These are phyloP conservation scores for Nakaseomyces delphensis DNA, from an alignment of 1,139 yeast species.

Conservation along the genomic window DNA sequence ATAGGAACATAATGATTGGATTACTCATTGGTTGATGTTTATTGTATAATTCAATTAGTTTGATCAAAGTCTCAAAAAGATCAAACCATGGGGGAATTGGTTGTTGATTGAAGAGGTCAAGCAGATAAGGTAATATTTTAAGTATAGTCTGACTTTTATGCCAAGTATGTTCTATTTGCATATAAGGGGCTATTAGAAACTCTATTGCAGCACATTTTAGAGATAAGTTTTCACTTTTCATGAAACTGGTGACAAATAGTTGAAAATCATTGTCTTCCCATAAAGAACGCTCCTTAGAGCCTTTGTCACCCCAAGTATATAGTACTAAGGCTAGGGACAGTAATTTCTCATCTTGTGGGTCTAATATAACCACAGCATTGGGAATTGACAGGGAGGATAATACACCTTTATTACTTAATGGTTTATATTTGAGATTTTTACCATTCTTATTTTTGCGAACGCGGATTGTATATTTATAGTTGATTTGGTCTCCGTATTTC, in stretches of 20 bases:
- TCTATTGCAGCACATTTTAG: slow-evolving; percentile 22
- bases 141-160: slow-evolving; percentile 14
- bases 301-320: slow-evolving; percentile 10
- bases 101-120: slow-evolving; percentile 21
- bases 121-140: slow-evolving; percentile 23
- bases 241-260: slow-evolving; percentile 19
- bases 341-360: slow-evolving; percentile 18
- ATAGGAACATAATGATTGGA: slow-evolving; percentile 21
- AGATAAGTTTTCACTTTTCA: slow-evolving; percentile 18
- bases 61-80: slow-evolving; percentile 22
- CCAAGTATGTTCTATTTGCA: slow-evolving; percentile 13
- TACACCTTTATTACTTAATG: slow-evolving; percentile 16
- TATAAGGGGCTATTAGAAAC: slow-evolving; percentile 19
- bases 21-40: slow-evolving; percentile 22
- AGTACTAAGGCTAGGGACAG: slow-evolving; percentile 17
- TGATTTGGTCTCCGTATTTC: slow-evolving; percentile 17
- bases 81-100: slow-evolving; percentile 29
- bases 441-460: slow-evolving; percentile 8
- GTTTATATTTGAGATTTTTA: slow-evolving; percentile 12
- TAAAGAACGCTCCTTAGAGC: slow-evolving; percentile 6
- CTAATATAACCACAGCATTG: slow-evolving; percentile 18
- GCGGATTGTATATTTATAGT: slow-evolving; percentile 18
- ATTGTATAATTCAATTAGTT: slow-evolving; percentile 21
- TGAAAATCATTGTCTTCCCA: slow-evolving; percentile 17
- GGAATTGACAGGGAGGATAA: slow-evolving; percentile 16